These are phyloP conservation scores for Phytophthora vignae DNA, from an alignment of 352 stramenopile genomes.

Conservation along the genomic window DNA sequence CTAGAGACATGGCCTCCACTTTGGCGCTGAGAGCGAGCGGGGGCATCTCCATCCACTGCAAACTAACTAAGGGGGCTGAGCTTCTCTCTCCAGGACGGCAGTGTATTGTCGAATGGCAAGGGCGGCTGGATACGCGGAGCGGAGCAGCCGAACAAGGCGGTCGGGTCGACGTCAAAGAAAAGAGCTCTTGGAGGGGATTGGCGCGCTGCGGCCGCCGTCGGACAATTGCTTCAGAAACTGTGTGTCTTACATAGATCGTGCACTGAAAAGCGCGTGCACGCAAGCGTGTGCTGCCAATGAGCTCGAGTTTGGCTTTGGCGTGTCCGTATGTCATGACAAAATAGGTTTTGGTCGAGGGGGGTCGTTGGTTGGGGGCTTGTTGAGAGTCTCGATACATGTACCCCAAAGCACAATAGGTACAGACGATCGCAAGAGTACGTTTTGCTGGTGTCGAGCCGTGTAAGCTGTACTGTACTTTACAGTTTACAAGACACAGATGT, in stretches of 20 bases:
- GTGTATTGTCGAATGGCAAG: constrained; percentile 23
- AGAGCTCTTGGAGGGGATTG: constrained; percentile 26
- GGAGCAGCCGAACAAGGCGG: not conserved
- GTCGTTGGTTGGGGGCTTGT: too few species aligned
- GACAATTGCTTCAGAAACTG: constrained; percentile 19
- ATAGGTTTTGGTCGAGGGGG: too few species aligned
- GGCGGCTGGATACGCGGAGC: constrained; percentile 11
- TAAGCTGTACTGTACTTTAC: too few species aligned
- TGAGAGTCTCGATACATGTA: too few species aligned
- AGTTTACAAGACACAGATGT: too few species aligned
- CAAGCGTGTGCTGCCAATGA: too few species aligned
- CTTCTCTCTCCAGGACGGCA: not conserved
- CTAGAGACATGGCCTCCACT: constrained; percentile 29
- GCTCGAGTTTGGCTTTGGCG: too few species aligned
- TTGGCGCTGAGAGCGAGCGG: constrained; percentile 29
- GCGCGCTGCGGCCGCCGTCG: constrained; percentile 17
- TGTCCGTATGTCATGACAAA: too few species aligned
- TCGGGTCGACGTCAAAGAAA: constrained; percentile 16
- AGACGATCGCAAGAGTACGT: too few species aligned
- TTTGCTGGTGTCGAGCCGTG: too few species aligned
- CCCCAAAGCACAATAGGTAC: too few species aligned
- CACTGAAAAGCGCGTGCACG: not conserved
- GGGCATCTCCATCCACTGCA: constrained; percentile 24
- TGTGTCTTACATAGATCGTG: not conserved
- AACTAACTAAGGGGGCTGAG: too few species aligned